Evolutionary conservation across 257 asterid species (phyloP).

Genomic region (Solanum etuberosum): DNA sequence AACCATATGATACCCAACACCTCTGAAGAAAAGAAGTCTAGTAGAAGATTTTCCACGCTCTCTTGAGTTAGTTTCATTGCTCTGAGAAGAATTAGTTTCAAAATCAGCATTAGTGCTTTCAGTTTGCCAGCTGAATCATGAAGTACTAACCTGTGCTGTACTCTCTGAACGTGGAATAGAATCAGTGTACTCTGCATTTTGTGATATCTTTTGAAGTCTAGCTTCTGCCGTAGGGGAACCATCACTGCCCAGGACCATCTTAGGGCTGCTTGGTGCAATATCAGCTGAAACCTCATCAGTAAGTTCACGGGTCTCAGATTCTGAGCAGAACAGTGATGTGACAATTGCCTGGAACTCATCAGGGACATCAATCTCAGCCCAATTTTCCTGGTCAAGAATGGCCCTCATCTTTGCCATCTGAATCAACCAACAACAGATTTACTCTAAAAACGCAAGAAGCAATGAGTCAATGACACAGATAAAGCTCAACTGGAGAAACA

Average conservation of each 20-base stretch:
- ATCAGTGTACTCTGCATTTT: constrained; percentile 11
- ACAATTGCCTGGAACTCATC: constrained; percentile 86
- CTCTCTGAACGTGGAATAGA: constrained; percentile 35
- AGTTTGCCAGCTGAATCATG: constrained; percentile 26
- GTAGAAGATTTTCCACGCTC: constrained; percentile 65
- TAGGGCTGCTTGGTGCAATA: constrained; percentile 26
- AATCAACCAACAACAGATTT: constrained; percentile 19
- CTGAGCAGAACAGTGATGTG: constrained; percentile 42
- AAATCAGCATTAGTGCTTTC: constrained; percentile 43
- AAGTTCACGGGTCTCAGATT: constrained; percentile 30
- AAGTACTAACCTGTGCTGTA: constrained; percentile 24
- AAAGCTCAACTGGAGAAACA: constrained; percentile 6
- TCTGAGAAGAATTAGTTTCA: constrained; percentile 44
- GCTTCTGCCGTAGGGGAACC: constrained; percentile 30
- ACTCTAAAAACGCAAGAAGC: constrained; percentile 1
- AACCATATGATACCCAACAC: constrained; percentile 94
- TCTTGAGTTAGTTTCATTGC: constrained; percentile 32
- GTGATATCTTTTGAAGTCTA: constrained; percentile 11
- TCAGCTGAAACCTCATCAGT: constrained; percentile 29
- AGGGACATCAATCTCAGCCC: constrained; percentile 95
- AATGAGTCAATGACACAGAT: neutral
- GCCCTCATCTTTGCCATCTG: constrained; percentile 95
- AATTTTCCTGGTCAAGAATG: constrained; percentile 94
- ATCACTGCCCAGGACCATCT: constrained; percentile 20
- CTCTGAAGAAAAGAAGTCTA: constrained; percentile 63